Base-by-base conservation (phyloP, 2,329 filamentous ascomycete genomes). In the Diaporthe caulivora region DNA sequence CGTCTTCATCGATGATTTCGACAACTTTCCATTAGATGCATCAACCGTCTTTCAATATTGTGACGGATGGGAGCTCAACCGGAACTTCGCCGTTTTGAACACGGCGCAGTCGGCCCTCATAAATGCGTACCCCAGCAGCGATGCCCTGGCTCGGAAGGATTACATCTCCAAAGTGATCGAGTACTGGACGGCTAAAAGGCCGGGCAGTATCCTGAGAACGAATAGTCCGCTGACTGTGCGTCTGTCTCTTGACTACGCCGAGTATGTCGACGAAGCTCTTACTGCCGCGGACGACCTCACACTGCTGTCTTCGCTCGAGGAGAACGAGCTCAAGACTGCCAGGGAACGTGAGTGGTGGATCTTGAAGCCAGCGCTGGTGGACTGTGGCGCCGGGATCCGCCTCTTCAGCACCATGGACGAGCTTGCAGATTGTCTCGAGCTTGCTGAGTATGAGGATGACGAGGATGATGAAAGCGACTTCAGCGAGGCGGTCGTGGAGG, bases 91-190 rank as follows among this genome's bases (percentile, higher is more conserved):
- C 9, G 69, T 79, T 2, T 42, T 82, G 24, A 84, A 83, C 70
- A 76, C 71, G 2, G 77, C 79, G 0, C 75, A 77, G 1, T 76
- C 54, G 15, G 80, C 76, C 3, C 78, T 84, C 11, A 81, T 84
- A 73, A 84, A 84, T 55, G 82, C 82, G 0, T 84, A 84, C 34
- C 82, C 82, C 21, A 83, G 79, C 73, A 84, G 82, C 71, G 82
- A 84, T 62, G 82, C 82, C 3, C 71, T 84, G 2, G 80, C 82
- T 13, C 77, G 83, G 3, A 84, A 84, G 44, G 81, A 84, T 71
- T 80, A 80, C 55, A 80, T 84, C 42, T 79, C 82, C 6, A 75
- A 74, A 2, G 80, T 81, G 1, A 79, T 82, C 8, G 81, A 83
- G 44, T 83, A 80, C 34, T 84, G 83, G 83, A 78, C 79, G 0